These are phyloP conservation scores for Exsudoporus floridanus DNA, from an alignment of 1,284 basidiomycete genomes.

Conservation along the genomic window DNA sequence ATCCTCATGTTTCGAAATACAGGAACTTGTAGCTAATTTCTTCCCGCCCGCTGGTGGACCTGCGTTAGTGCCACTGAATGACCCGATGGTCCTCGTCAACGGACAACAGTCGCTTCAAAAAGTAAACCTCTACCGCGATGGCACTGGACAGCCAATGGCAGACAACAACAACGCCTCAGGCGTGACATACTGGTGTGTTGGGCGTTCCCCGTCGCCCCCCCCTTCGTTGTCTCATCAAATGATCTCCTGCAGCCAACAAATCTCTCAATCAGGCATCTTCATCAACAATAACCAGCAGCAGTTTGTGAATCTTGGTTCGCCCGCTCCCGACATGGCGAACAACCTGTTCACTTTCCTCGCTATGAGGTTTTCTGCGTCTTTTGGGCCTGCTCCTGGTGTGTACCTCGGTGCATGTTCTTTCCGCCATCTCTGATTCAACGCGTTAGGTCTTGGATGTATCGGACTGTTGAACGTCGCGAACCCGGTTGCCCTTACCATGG, in stretches of 20 bases:
- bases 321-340: conserved; percentile 19
- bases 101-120: conserved; percentile 26
- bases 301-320: conserved; percentile 20
- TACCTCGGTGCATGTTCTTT: not conserved
- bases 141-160: conserved; percentile 27
- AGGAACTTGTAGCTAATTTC: conserved; percentile 27
- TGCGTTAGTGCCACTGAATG: conserved; percentile 25
- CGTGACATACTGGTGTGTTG: conserved; percentile 24
- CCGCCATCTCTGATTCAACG: conserved; percentile 1
- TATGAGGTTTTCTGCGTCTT: conserved; percentile 26
- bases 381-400: conserved; percentile 27
- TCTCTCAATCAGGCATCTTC: conserved; percentile 25
- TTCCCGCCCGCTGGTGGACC: conserved; percentile 29
- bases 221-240: not conserved
- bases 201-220: not conserved
- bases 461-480: conserved; percentile 23
- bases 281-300: conserved; percentile 24
- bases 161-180: conserved; percentile 25
- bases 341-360: conserved; percentile 31
- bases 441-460: conserved; percentile 23
- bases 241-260: conserved; percentile 18
- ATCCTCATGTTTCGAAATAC: not conserved
- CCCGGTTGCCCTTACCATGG: conserved; percentile 24
- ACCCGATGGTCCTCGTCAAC: conserved; percentile 30
- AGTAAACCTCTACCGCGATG: conserved; percentile 30